Conservation (phyloP, 2,329 filamentous ascomycete genomes). For the Rugonectria rugulosa region DNA sequence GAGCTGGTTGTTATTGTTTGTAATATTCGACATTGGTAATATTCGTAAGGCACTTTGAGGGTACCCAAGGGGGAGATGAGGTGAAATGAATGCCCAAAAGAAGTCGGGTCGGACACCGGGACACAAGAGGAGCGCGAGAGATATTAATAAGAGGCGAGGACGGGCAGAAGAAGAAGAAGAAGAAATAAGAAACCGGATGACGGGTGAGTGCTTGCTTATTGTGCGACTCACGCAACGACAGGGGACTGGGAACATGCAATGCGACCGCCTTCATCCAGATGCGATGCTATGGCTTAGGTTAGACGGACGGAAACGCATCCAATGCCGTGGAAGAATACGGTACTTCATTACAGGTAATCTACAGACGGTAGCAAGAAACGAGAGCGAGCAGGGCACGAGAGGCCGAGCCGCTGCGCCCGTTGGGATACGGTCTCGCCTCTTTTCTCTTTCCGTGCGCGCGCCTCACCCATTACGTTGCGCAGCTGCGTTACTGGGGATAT, state of each 20-base stretch:
- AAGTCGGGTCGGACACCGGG: not conserved
- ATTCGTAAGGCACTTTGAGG: not conserved
- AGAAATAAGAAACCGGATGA: not conserved
- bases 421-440: slow-evolving; percentile 13
- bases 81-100: not conserved
- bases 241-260: not conserved
- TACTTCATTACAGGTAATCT: too few relatives aligned
- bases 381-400: slow-evolving; percentile 5
- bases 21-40: not conserved
- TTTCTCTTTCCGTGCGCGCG: not conserved
- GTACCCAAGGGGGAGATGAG: not conserved
- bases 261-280: too few relatives aligned
- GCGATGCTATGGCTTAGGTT: too few relatives aligned
- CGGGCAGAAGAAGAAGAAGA: not conserved
- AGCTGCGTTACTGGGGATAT: not conserved
- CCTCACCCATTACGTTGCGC: not conserved
- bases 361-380: not conserved
- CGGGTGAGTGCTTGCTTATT: not conserved
- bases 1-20: too few relatives aligned
- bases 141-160: too few relatives aligned
- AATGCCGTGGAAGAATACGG: not conserved
- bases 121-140: too few relatives aligned
- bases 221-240: not conserved
- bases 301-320: not conserved
- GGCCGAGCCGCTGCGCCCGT: slow-evolving; percentile 5